These are phyloP conservation scores for Coemansia sp. DNA, from an alignment of 192 early-diverging fungal species.

Conservation along the genomic window DNA sequence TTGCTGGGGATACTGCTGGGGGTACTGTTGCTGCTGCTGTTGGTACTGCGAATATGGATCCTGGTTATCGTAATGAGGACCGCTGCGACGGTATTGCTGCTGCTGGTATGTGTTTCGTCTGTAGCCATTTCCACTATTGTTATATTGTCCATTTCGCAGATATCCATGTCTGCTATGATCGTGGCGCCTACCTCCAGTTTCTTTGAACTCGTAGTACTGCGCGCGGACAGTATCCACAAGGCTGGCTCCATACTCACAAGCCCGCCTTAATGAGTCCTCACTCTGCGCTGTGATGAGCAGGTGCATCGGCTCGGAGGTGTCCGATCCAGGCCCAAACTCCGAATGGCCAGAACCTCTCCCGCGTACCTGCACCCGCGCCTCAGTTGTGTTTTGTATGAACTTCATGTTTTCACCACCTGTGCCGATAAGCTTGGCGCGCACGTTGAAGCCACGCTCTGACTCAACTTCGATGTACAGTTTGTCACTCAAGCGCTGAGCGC, in stretches of 20 bases:
- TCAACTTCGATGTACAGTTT: conserved; percentile 78
- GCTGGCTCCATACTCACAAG: conserved; percentile 69
- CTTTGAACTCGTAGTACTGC: conserved; percentile 65
- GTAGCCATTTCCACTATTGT: conserved; percentile 7
- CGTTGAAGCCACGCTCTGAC: conserved; percentile 72
- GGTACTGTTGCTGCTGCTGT: conserved; percentile 12
- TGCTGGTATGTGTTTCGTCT: conserved; percentile 22
- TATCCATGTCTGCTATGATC: conserved; percentile 13
- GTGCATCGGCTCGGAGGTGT: conserved; percentile 77
- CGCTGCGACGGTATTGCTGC: conserved; percentile 11
- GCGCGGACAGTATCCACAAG: conserved; percentile 74
- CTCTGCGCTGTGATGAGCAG: conserved; percentile 69
- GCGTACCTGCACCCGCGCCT: conserved; percentile 75
- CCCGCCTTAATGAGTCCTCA: conserved; percentile 69
- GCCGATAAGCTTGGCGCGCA: conserved; percentile 85
- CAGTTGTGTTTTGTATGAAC: conserved; percentile 81
- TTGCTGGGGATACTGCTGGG: conserved; percentile 7
- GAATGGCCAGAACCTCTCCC: conserved; percentile 82
- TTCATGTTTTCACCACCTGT: conserved; percentile 78
- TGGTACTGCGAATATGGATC: conserved; percentile 1
- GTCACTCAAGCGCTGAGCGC: conserved; percentile 42
- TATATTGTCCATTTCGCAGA: background rate
- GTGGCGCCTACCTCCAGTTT: conserved; percentile 22
- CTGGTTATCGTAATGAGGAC: background rate
- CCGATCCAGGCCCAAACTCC: conserved; percentile 62